A percentile compares a stretch with the other conserved stretches of the same genome.
Evolutionary conservation across 768 basidiomycete species (phyloP).

Genomic region (Tremella yokohamensis): DNA sequence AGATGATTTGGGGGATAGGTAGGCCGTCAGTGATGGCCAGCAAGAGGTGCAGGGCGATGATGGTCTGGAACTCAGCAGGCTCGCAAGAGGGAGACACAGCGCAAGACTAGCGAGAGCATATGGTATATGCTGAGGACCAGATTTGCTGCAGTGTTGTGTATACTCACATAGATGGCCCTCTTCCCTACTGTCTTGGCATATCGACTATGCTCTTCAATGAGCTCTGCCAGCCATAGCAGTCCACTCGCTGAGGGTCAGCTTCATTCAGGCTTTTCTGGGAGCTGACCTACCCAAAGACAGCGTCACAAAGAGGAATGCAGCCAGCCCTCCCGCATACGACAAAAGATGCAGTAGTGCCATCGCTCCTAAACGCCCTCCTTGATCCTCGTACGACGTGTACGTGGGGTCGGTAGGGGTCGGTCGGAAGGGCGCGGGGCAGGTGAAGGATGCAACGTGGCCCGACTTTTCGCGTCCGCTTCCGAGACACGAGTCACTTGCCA

Average conservation of each 20-base stretch:
- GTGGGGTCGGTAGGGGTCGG: too few relatives aligned
- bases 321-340: slow-evolving; percentile 66
- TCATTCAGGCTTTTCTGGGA: background rate
- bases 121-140: slow-evolving; percentile 9
- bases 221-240: slow-evolving; percentile 83
- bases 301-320: slow-evolving; percentile 83
- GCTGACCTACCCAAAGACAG: slow-evolving; percentile 71
- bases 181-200: slow-evolving; percentile 78
- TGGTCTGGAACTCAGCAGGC: slow-evolving; percentile 56
- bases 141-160: slow-evolving; percentile 4
- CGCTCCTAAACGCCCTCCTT: background rate
- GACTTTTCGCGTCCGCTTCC: too few relatives aligned
- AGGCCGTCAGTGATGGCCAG: slow-evolving; percentile 77
- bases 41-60: slow-evolving; percentile 72
- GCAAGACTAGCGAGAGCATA: background rate
- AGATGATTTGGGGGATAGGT: slow-evolving; percentile 67
- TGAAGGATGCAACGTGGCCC: too few relatives aligned
- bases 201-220: slow-evolving; percentile 89
- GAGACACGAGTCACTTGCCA: too few relatives aligned
- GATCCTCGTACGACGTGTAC: too few relatives aligned
- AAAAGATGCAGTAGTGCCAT: slow-evolving; percentile 45
- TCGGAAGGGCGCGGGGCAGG: too few relatives aligned
- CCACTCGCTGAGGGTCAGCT: slow-evolving; percentile 68
- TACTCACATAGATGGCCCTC: slow-evolving; percentile 76
- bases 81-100: background rate